A percentile compares a stretch with the other conserved stretches of the same genome.
Conservation (phyloP, 257 asterid species). For the Hygrophila difformis region DNA sequence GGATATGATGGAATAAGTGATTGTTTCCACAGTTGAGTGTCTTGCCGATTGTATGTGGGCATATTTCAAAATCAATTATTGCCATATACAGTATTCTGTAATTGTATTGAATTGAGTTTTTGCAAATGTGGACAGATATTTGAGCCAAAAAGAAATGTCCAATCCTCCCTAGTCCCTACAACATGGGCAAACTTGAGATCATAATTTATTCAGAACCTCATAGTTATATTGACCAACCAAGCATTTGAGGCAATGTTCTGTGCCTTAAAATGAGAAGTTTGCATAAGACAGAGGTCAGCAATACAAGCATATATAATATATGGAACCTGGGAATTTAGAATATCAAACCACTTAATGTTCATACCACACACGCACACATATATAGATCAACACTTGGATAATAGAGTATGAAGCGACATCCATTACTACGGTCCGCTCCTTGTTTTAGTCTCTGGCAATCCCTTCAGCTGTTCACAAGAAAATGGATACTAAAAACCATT, state of each 20-base stretch:
- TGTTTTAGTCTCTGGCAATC: neutral
- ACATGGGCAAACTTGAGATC: no score
- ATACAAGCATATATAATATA: neutral
- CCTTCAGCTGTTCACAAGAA: constrained; percentile 2
- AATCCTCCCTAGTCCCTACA: no score
- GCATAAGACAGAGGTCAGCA: neutral
- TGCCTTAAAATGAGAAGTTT: neutral
- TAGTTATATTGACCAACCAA: no score
- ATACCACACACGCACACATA: constrained; percentile 1
- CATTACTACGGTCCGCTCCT: no score
- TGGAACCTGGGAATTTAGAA: neutral
- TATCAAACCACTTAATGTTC: neutral
- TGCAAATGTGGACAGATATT: no score
- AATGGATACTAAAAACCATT: neutral
- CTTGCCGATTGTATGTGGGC: no score
- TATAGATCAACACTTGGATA: no score
- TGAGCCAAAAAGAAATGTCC: no score
- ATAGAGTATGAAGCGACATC: neutral
- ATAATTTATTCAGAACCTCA: neutral
- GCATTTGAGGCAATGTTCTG: neutral
- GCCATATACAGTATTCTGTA: no score
- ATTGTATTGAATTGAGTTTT: no score
- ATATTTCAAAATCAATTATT: no score
- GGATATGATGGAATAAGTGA: neutral
- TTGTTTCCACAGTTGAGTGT: no score